Evolutionary conservation across 331 rosid species (phyloP).

Genomic region (Ulmus americana): DNA sequence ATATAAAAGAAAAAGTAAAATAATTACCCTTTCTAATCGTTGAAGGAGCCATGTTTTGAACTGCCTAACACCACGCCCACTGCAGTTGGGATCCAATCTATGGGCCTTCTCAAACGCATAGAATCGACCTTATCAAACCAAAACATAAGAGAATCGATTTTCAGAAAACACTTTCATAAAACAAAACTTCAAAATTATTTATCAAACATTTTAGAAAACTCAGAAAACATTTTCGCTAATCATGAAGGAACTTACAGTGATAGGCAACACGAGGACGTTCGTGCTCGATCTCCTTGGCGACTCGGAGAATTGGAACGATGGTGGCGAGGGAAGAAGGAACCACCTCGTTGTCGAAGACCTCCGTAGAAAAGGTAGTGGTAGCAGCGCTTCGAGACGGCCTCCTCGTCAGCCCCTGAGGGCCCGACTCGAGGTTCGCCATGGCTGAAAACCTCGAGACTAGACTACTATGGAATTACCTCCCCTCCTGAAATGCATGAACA

Average conservation of each 20-base stretch:
- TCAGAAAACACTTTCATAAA: not conserved
- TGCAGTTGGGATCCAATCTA: conserved; percentile 76
- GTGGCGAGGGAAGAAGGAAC: conserved; percentile 88
- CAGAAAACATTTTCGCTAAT: not conserved
- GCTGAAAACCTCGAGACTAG: conserved; percentile 17
- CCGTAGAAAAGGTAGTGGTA: conserved; percentile 67
- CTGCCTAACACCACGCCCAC: conserved; percentile 94
- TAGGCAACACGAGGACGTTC: conserved; percentile 92
- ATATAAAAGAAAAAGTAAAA: not conserved
- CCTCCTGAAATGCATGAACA: not conserved
- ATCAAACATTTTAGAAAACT: not conserved
- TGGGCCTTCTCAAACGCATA: conserved; percentile 94
- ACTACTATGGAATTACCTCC: no score
- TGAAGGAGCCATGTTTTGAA: conserved; percentile 72
- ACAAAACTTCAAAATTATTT: not conserved
- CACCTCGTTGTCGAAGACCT: conserved; percentile 88
- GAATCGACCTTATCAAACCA: conserved; percentile 56
- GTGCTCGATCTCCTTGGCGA: conserved; percentile 73
- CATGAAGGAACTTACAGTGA: conserved; percentile 42
- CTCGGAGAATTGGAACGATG: conserved; percentile 83
- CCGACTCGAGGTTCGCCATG: conserved; percentile 56
- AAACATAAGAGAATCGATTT: not conserved
- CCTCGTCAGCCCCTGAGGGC: conserved; percentile 47
- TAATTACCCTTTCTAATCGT: conserved; percentile 64
- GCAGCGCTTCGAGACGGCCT: conserved; percentile 84